Conservation (phyloP, 164 flowering plant species). For the Stephania yunnanensis region DNA sequence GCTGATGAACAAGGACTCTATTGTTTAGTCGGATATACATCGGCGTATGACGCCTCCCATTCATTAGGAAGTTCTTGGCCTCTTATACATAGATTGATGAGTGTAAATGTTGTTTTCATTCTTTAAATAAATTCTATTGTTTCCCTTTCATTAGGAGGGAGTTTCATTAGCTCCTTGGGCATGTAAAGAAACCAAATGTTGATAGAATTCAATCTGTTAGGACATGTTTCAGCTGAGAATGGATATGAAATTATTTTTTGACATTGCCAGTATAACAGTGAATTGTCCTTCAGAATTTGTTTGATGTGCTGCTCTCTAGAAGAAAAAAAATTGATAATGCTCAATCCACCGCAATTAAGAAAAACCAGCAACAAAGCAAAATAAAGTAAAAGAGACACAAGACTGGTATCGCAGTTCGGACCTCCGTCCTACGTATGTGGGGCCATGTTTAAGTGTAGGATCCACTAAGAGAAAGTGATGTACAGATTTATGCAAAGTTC, state of each 20-base stretch:
- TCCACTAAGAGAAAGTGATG: too few species aligned
- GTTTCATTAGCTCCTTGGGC: neutral
- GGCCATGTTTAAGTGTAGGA: too few species aligned
- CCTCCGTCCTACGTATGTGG: too few species aligned
- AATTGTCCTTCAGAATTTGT: neutral
- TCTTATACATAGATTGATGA: conserved; percentile 19
- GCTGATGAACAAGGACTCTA: conserved; percentile 36
- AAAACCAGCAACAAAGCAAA: too few species aligned
- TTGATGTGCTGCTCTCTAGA: neutral
- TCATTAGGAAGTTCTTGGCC: conserved; percentile 2
- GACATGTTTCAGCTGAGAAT: neutral
- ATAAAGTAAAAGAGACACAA: too few species aligned
- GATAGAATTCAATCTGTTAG: neutral
- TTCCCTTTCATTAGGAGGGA: conserved; percentile 1
- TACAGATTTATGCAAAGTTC: too few species aligned
- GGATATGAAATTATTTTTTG: neutral
- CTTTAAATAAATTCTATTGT: conserved; percentile 26
- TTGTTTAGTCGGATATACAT: conserved; percentile 26
- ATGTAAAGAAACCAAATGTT: conserved; percentile 3
- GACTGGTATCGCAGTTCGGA: too few species aligned
- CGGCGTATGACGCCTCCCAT: neutral
- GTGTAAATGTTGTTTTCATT: conserved; percentile 38
- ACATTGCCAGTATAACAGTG: neutral
- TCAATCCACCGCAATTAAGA: too few species aligned
- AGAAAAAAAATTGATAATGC: too few species aligned